Base-by-base conservation (phyloP, 2,329 filamentous ascomycete genomes). In the Massarina eburnea region DNA sequence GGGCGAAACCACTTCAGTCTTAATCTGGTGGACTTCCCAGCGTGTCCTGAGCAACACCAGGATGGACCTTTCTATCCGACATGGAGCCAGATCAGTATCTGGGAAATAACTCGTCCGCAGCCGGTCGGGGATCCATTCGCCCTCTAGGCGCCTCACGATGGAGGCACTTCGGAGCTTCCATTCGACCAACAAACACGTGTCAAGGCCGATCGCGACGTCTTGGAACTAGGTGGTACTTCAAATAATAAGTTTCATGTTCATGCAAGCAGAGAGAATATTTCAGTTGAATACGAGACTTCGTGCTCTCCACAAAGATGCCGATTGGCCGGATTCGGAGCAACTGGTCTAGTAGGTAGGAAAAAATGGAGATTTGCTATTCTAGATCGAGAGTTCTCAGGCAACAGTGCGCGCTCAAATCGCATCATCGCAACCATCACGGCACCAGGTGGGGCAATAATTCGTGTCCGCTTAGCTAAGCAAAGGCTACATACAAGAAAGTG, bases 21-120 rank as follows among this genome's bases (percentile, higher is more conserved):
- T 43, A 52, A 62, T 41, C 62, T 64, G 39, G 36, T 71, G 24
- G 53, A 62, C 30, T 70, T 66, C 46, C 50, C 58, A 51, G 55
- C 59, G 49, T 50, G 62, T 30, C 59, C 60, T 48, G 63, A 64
- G 50, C 43, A 58, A 33, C 57, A 71, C 48, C 83, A 87, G 60
- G 64, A 70, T 18, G 84, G 84, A 1, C 84, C 84, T 4, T 88
- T 88, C 58, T 88, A 86, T 68, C 76, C 73, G 51, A 79, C 81
- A 45, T 54, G 70, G n/a, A 78, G 80, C 3, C 78, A 79, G 4
- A 84, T 87, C 51, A 77, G 78, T 53, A 80, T 86, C 40, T 80
- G 74, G 62, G 62, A 60, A 48, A 72, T 78, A 51, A 68, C 59
- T 22, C 64, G 54, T 50, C 45, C 40, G 35, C 56, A 55, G 48